Evolutionary conservation across 345 rosid species (phyloP), one percentile per base, ranked within the genome.

Genomic region (Carallia brachiata): DNA sequence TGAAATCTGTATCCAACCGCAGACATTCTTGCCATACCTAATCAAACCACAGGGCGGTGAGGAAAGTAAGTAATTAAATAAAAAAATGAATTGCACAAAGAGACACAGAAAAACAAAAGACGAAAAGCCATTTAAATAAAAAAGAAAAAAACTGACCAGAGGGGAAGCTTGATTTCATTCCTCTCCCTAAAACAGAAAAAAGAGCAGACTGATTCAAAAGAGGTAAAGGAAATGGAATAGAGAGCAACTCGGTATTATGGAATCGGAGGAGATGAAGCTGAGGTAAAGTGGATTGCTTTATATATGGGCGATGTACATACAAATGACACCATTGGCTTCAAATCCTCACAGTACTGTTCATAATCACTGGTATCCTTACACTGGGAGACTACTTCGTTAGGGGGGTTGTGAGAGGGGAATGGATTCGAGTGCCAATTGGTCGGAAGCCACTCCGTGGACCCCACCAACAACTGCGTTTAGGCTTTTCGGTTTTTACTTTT

Each of bases 1-100:
- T 73, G 75, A 63, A 89, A 89, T 34, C 84, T 52, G 34, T 3
- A 67, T 62, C 77, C 71, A 52, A 67, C 63, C 34, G 39, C 2
- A 8, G 6, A 2, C 23, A 13, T 27, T 7, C 12, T 31, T n/a
- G 47, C 1, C 62, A 61, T 30, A 7, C 2, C 72, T 67, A 18
- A 10, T 17, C 17, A 6, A 18, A 10, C 30, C 17, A 6, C 16
- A 27, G 30, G 32, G 9, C 17, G 17, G 44, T 23, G 39, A 50
- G 19, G 6, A 19, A 7, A 65, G 6, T 4, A 50, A 48, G 4
- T 5, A 17, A 4, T 1, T 31, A 2, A 39, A 39, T 3, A 12
- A 17, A 39, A 1, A 56, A 27, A 12, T 12, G 50, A 44, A 44
- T 44, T 12, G 16, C 0, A 39, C 7, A 55, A 27, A 7, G 8